A percentile compares a stretch with the other conserved stretches of the same genome.
Evolutionary conservation across 768 basidiomycete genomes (phyloP).

Genomic region (Tephrocybe sp.): DNA sequence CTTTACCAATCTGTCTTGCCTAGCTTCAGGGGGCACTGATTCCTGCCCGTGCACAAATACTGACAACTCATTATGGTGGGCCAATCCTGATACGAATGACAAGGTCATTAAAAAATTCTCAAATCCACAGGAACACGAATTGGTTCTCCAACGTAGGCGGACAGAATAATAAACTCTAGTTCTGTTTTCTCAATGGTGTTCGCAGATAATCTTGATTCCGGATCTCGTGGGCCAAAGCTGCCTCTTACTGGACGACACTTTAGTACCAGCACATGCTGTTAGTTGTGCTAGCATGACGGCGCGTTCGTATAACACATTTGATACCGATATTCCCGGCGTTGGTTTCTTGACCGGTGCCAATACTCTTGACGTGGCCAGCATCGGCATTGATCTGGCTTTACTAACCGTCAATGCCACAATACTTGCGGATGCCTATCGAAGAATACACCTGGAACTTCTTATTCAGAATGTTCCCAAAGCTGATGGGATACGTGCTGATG

Average conservation of each 20-base stretch:
- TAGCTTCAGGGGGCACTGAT: constrained; percentile 51
- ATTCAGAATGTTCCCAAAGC: constrained; percentile 44
- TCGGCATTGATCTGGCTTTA: constrained; percentile 53
- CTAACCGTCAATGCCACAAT: constrained; percentile 43
- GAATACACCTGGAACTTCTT: constrained; percentile 53
- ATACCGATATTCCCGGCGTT: constrained; percentile 32
- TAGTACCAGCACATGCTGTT: constrained; percentile 38
- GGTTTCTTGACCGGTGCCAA: constrained; percentile 65
- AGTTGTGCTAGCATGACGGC: constrained; percentile 51
- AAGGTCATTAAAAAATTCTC: neutral
- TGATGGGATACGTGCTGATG: constrained; percentile 63
- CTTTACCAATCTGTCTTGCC: constrained; percentile 51
- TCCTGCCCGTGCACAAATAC: constrained; percentile 56
- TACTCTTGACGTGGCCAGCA: constrained; percentile 60
- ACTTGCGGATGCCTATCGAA: constrained; percentile 47
- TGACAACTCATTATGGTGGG: constrained; percentile 40
- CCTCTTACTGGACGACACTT: constrained; percentile 49
- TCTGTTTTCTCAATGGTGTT: neutral
- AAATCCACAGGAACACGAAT: constrained; percentile 55
- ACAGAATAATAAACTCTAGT: too few species aligned
- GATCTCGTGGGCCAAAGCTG: constrained; percentile 55
- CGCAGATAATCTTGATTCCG: constrained; percentile 61
- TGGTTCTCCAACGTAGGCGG: constrained; percentile 60
- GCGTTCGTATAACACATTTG: constrained; percentile 43
- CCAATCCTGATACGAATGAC: constrained; percentile 7